These are phyloP conservation scores for Andalucia godoyi DNA, from an alignment of 78 protist genomes.

Conservation along the genomic window DNA sequence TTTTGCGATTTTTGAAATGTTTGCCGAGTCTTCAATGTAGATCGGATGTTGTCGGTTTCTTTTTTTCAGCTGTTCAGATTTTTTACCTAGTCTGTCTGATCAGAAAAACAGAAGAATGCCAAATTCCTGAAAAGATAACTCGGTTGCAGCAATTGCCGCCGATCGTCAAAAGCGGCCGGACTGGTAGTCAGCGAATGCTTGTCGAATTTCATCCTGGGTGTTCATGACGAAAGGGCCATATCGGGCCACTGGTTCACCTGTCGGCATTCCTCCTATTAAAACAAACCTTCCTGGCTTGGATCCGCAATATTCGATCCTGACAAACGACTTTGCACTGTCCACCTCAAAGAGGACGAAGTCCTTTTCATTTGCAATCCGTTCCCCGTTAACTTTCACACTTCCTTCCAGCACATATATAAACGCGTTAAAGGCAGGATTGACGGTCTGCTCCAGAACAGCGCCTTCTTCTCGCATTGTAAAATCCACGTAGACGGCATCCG, in stretches of 20 bases:
- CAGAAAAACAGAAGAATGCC: too few species aligned
- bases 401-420: background rate
- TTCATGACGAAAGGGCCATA: slow-evolving; percentile 82
- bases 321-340: background rate
- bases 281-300: background rate
- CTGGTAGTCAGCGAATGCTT: slow-evolving; percentile 44
- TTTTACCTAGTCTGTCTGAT: too few species aligned
- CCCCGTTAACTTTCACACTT: background rate
- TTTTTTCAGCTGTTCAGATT: too few species aligned
- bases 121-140: too few species aligned
- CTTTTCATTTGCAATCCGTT: background rate
- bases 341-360: background rate
- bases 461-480: background rate
- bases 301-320: background rate
- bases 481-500: slow-evolving; percentile 23
- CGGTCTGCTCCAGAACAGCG: background rate
- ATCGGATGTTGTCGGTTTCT: too few species aligned
- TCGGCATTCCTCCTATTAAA: slow-evolving; percentile 33
- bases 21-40: too few species aligned
- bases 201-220: slow-evolving; percentile 53
- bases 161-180: too few species aligned
- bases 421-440: background rate
- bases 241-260: slow-evolving; percentile 48
- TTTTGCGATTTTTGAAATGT: too few species aligned
- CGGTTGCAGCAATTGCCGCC: too few species aligned